Evolutionary conservation across 345 rosid genomes (phyloP).

Genomic region (Eucalyptus microcorys): DNA sequence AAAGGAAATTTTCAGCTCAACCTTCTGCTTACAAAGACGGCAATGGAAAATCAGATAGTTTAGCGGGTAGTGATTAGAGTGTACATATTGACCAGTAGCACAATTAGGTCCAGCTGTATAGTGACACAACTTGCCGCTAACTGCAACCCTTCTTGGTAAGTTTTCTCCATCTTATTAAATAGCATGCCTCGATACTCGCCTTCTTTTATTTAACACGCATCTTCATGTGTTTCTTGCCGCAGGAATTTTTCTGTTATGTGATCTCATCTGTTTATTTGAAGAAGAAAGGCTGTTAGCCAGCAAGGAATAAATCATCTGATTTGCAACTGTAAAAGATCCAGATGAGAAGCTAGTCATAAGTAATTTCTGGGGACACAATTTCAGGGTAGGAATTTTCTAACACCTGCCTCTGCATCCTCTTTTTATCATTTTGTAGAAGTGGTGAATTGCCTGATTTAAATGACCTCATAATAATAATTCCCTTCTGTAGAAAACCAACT

Average conservation of each 20-base stretch:
- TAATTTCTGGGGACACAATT: not conserved
- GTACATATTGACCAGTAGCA: not conserved
- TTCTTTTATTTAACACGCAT: not conserved
- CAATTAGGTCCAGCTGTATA: not conserved
- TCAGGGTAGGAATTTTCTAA: not conserved
- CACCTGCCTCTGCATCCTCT: not conserved
- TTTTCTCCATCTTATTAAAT: not conserved
- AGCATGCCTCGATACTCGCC: not conserved
- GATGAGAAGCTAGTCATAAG: not conserved
- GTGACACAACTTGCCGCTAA: not conserved
- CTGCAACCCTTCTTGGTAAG: not conserved
- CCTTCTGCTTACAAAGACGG: not conserved
- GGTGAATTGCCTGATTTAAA: not conserved
- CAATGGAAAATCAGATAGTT: not conserved
- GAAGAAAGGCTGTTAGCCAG: not conserved
- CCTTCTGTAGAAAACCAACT: not conserved
- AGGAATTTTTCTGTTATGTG: not conserved
- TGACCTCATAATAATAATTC: not conserved
- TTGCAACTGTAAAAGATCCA: not conserved
- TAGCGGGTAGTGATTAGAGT: not conserved
- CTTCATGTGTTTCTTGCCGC: not conserved
- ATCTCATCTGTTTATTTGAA: not conserved
- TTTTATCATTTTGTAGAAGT: not conserved
- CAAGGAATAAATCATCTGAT: not conserved
- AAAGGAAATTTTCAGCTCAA: not conserved